Conservation (phyloP, 2,329 filamentous ascomycete genomes). For the Karstenula rhodostoma region DNA sequence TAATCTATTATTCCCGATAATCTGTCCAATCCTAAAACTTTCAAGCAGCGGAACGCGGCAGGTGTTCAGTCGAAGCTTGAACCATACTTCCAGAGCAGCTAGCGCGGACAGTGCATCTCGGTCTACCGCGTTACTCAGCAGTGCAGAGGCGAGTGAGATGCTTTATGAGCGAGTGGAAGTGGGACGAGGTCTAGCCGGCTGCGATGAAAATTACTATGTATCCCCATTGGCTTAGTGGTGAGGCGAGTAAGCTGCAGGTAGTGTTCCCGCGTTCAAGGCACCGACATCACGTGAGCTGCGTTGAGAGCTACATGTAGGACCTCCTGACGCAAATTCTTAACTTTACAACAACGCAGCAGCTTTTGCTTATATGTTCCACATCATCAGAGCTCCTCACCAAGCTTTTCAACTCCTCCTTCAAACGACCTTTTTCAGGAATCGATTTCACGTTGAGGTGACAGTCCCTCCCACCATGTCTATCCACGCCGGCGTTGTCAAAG, state of each 20-base stretch:
- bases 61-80: not conserved
- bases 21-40: not conserved
- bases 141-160: not conserved
- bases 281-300: not conserved
- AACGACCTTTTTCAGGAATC: not conserved
- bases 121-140: not conserved
- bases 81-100: not conserved
- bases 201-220: not conserved
- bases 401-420: not conserved
- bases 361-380: too few species aligned
- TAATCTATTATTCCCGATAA: not conserved
- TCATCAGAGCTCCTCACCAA: not conserved
- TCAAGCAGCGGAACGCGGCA: not conserved
- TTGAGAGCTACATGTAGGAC: not conserved
- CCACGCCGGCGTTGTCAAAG: conserved; percentile 52
- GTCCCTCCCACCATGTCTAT: conserved; percentile 29
- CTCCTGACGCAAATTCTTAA: not conserved
- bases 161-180: conserved; percentile 1
- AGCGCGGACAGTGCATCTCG: not conserved
- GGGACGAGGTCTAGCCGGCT: not conserved
- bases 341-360: not conserved
- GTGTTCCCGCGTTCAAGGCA: not conserved
- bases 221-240: not conserved
- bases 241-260: not conserved
- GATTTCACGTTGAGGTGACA: not conserved